These are phyloP conservation scores for Glarea lozoyensis DNA, from an alignment of 495 filamentous ascomycete genomes.

Conservation along the genomic window DNA sequence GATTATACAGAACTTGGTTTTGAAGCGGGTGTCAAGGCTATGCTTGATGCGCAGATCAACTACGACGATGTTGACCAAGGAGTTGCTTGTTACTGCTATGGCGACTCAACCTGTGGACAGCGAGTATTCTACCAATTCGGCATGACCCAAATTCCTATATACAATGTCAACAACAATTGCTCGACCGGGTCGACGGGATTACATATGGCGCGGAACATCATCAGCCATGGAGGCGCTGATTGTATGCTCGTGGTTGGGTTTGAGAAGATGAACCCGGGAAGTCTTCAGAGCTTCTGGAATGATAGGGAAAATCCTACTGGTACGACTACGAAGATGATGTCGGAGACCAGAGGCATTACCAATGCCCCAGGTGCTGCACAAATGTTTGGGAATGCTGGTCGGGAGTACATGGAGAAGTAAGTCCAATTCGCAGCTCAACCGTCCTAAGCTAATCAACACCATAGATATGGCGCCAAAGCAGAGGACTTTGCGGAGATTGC, in stretches of 20 bases:
- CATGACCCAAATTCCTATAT: slow-evolving; percentile 90
- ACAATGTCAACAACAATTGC: slow-evolving; percentile 99
- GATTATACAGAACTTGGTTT: slow-evolving; percentile 87
- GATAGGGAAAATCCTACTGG: slow-evolving; percentile 72
- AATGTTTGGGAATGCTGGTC: slow-evolving; percentile 91
- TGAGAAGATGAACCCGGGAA: slow-evolving; percentile 96
- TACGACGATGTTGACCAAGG: slow-evolving; percentile 96
- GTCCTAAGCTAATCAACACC: slow-evolving; percentile 14
- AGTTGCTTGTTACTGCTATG: slow-evolving; percentile 96
- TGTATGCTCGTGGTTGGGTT: slow-evolving; percentile 89
- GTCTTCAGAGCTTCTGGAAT: slow-evolving; percentile 67
- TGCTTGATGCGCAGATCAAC: slow-evolving; percentile 89
- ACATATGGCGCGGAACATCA: slow-evolving; percentile 72
- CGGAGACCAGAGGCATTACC: slow-evolving; percentile 64
- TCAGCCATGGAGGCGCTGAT: slow-evolving; percentile 70
- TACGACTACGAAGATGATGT: slow-evolving; percentile 69
- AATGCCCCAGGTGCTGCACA: slow-evolving; percentile 82
- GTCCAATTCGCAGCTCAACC: slow-evolving; percentile 16
- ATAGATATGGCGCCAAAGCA: slow-evolving; percentile 68
- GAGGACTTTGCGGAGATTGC: slow-evolving; percentile 94
- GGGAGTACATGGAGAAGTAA: slow-evolving; percentile 93
- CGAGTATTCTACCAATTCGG: slow-evolving; percentile 98
- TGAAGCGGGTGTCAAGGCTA: slow-evolving; percentile 90
- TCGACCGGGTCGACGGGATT: slow-evolving; percentile 86
- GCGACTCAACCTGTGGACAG: slow-evolving; percentile 90